Conservation (phyloP, 106 monocot species). For the Allium sativum region DNA sequence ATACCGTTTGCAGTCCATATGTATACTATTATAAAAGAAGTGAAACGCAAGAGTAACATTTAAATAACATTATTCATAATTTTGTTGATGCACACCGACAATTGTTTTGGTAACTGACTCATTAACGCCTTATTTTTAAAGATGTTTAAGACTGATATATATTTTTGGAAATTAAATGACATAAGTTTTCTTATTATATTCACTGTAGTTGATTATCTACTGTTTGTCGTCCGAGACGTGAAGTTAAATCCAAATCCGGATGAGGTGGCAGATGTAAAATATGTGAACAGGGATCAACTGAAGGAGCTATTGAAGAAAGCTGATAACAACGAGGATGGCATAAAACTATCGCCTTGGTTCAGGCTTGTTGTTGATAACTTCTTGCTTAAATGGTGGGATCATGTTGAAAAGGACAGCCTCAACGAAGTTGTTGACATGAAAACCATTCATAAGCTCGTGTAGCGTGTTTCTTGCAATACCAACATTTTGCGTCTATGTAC, state of each 20-base stretch:
- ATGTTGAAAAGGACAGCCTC: slow-evolving; percentile 48
- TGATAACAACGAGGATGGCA: slow-evolving; percentile 34
- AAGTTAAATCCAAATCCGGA: slow-evolving; percentile 68
- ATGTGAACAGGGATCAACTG: slow-evolving; percentile 57
- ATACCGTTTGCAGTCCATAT: too few species aligned
- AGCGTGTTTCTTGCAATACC: background rate
- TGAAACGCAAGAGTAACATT: too few species aligned
- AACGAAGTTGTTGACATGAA: slow-evolving; percentile 56
- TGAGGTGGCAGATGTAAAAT: slow-evolving; percentile 77
- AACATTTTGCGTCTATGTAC: background rate
- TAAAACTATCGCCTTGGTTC: slow-evolving; percentile 79
- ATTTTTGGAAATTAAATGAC: too few species aligned
- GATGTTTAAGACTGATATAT: too few species aligned
- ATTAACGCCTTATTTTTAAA: too few species aligned
- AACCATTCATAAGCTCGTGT: slow-evolving; percentile 52
- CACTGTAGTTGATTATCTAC: slow-evolving; percentile 78
- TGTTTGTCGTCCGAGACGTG: slow-evolving; percentile 78
- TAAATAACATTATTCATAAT: too few species aligned
- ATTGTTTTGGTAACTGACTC: too few species aligned
- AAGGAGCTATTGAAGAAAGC: slow-evolving; percentile 69
- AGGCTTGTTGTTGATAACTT: slow-evolving; percentile 67
- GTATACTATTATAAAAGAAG: too few species aligned
- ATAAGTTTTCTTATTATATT: background rate
- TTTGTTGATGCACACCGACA: too few species aligned
- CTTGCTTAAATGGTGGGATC: slow-evolving; percentile 69